These are phyloP conservation scores for Verticillium dahliae DNA, from an alignment of 2,329 filamentous ascomycete genomes.

Conservation along the genomic window DNA sequence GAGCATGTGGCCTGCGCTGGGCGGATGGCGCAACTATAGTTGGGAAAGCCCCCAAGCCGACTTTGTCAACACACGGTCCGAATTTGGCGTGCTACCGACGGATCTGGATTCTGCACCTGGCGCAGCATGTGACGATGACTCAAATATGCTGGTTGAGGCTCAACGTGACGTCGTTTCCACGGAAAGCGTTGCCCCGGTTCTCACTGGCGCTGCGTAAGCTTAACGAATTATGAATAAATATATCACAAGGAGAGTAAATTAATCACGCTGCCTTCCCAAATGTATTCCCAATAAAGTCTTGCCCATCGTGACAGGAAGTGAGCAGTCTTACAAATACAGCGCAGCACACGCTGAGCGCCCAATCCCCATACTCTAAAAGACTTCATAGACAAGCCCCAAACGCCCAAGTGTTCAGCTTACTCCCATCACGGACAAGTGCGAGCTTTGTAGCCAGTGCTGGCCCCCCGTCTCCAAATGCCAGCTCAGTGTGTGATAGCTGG, in stretches of 20 bases:
- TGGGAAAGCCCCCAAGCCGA: slow-evolving; percentile 54
- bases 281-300: not conserved
- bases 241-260: not conserved
- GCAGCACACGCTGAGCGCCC: not conserved
- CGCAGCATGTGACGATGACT: not conserved
- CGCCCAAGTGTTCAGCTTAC: not conserved
- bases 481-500: slow-evolving; percentile 25
- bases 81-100: slow-evolving; percentile 4
- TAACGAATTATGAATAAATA: too few species aligned
- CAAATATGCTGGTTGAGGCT: not conserved
- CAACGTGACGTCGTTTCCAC: not conserved
- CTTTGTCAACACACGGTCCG: slow-evolving; percentile 30
- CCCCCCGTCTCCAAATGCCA: not conserved
- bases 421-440: not conserved
- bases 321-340: not conserved
- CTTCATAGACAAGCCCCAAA: not conserved
- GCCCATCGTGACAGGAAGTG: not conserved
- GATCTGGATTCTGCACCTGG: not conserved
- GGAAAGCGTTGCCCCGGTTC: not conserved
- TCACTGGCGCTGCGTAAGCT: not conserved
- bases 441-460: not conserved
- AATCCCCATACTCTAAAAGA: not conserved
- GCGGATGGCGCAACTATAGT: slow-evolving; percentile 54
- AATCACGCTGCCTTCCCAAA: not conserved
- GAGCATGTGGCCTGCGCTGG: slow-evolving; percentile 50